Conservation (phyloP, 2,329 filamentous ascomycete genomes). For the Triangularia verruculosa region DNA sequence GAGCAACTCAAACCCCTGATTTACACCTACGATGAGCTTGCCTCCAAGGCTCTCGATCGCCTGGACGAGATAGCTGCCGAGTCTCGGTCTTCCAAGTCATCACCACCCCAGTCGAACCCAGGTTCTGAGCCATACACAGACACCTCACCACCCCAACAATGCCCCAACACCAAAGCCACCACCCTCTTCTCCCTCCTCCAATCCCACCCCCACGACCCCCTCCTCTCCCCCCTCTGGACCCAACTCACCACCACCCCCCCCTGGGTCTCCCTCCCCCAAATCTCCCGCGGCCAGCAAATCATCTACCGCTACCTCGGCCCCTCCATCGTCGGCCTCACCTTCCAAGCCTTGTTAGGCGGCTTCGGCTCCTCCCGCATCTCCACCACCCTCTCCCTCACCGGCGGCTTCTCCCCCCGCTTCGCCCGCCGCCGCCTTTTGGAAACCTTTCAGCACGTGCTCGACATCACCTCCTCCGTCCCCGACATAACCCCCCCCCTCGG, state of each 20-base stretch:
- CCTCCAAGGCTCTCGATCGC: slow-evolving; percentile 61
- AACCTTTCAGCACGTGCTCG: slow-evolving; percentile 72
- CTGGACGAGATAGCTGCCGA: slow-evolving; percentile 34
- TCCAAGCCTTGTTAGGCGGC: slow-evolving; percentile 64
- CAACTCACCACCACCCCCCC: slow-evolving; percentile 64
- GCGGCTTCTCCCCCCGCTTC: slow-evolving; percentile 67
- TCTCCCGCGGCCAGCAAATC: slow-evolving; percentile 69
- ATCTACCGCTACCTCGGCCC: slow-evolving; percentile 74
- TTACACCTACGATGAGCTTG: slow-evolving; percentile 66
- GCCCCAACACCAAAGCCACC: background rate
- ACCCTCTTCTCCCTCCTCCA: slow-evolving; percentile 44
- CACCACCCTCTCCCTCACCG: slow-evolving; percentile 70
- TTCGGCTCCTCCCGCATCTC: slow-evolving; percentile 72
- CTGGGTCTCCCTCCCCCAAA: slow-evolving; percentile 78
- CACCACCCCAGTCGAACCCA: background rate
- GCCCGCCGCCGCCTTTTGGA: slow-evolving; percentile 62
- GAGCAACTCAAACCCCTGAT: slow-evolving; percentile 60
- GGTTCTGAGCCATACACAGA: too few species aligned
- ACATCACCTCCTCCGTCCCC: slow-evolving; percentile 63
- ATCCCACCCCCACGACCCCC: slow-evolving; percentile 56
- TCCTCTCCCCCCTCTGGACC: slow-evolving; percentile 63
- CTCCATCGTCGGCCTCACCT: slow-evolving; percentile 61
- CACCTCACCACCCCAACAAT: background rate
- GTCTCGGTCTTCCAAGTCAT: background rate
- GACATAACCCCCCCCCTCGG: slow-evolving; percentile 61